These are phyloP conservation scores for Corchorus olitorius DNA, from an alignment of 345 rosid genomes.

Conservation along the genomic window DNA sequence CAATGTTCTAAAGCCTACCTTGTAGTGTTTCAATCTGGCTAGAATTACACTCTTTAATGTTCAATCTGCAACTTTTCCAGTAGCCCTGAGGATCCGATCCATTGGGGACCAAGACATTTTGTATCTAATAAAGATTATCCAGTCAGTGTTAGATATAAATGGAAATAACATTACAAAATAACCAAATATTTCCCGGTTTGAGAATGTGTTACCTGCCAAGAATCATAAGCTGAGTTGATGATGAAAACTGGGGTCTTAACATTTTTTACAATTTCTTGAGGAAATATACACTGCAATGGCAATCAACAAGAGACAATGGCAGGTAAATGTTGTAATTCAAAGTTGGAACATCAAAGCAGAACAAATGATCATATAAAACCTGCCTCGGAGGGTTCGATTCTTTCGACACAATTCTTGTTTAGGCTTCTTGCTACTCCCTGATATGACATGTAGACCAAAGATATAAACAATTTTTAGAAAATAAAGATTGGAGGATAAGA, in stretches of 20 bases:
- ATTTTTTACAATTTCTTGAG: slow-evolving; percentile 56
- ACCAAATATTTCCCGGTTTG: slow-evolving; percentile 13
- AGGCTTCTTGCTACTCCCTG: slow-evolving; percentile 67
- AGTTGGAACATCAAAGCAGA: slow-evolving; percentile 6
- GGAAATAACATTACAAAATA: slow-evolving; percentile 15
- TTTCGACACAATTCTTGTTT: slow-evolving; percentile 45
- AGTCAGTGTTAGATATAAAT: slow-evolving; percentile 26
- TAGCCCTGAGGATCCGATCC: slow-evolving; percentile 51
- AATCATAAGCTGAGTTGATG: slow-evolving; percentile 85
- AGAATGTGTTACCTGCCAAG: slow-evolving; percentile 76
- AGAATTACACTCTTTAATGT: slow-evolving; percentile 56
- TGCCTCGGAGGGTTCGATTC: slow-evolving; percentile 49
- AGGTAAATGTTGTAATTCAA: slow-evolving; percentile 1
- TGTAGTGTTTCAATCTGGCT: slow-evolving; percentile 59
- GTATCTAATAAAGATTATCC: slow-evolving; percentile 48
- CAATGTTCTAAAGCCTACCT: slow-evolving; percentile 43
- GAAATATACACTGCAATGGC: slow-evolving; percentile 65
- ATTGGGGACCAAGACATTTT: slow-evolving; percentile 66
- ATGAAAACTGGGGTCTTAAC: slow-evolving; percentile 71
- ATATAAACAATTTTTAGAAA: not conserved
- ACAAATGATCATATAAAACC: slow-evolving; percentile 18
- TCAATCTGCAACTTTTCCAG: slow-evolving; percentile 75
- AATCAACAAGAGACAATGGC: slow-evolving; percentile 13
- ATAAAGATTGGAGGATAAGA: too few relatives aligned
- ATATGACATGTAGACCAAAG: slow-evolving; percentile 8